Evolutionary conservation across 2,329 filamentous ascomycete genomes (phyloP).

Genomic region (Colletotrichum limetticola): DNA sequence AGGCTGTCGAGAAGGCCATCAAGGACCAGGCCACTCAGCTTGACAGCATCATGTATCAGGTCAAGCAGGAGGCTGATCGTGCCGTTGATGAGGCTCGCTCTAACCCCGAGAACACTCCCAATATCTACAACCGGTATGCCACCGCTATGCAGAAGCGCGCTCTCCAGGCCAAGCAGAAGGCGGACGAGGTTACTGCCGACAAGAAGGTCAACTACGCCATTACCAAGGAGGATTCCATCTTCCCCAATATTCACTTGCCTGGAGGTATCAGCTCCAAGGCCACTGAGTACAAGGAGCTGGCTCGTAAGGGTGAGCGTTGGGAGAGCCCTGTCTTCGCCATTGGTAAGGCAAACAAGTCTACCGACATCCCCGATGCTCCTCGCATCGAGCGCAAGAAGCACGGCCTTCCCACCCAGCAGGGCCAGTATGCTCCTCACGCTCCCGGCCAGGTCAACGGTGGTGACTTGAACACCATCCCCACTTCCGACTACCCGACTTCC

Average conservation of each 20-base stretch:
- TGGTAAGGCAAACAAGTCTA: conserved; percentile 79
- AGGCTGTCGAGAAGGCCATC: conserved; percentile 89
- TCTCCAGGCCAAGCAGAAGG: conserved; percentile 82
- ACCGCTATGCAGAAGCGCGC: conserved; percentile 79
- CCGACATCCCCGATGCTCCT: conserved; percentile 73
- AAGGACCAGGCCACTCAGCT: conserved; percentile 82
- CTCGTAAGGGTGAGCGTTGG: conserved; percentile 91
- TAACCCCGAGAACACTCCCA: conserved; percentile 78
- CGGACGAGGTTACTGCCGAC: conserved; percentile 67
- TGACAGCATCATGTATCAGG: conserved; percentile 77
- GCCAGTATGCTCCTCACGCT: conserved; percentile 13
- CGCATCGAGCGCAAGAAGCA: conserved; percentile 61
- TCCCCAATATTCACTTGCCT: conserved; percentile 87
- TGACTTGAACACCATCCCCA: not conserved
- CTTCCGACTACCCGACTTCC: not conserved
- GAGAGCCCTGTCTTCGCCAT: conserved; percentile 94
- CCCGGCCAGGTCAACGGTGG: not conserved
- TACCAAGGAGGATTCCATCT: conserved; percentile 88
- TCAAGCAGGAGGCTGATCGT: conserved; percentile 86
- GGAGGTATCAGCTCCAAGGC: conserved; percentile 93
- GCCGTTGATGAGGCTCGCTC: conserved; percentile 73
- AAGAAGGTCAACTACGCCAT: conserved; percentile 86
- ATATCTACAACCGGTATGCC: conserved; percentile 88
- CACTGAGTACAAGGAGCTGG: conserved; percentile 90
- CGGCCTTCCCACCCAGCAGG: conserved; percentile 19